These are phyloP conservation scores for Rhipidocladum racemiflorum DNA, from an alignment of 176 grass and related monocot species.

Conservation along the genomic window DNA sequence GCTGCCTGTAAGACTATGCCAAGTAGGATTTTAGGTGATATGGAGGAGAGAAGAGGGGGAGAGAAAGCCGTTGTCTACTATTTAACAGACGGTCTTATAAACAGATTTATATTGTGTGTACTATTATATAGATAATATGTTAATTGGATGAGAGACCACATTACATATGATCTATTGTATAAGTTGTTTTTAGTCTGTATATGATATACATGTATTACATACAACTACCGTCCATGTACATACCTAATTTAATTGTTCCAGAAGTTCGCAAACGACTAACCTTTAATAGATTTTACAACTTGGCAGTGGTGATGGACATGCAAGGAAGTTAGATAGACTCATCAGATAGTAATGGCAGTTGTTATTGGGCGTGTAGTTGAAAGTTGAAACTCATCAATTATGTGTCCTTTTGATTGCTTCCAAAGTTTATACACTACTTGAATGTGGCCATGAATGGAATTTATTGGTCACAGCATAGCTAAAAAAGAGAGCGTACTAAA, in stretches of 20 bases:
- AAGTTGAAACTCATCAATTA: slow-evolving; percentile 31
- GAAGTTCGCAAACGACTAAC: slow-evolving; percentile 11
- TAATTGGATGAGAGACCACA: too few relatives aligned
- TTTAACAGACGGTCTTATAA: too few relatives aligned
- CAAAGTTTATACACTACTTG: slow-evolving; percentile 23
- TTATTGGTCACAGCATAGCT: slow-evolving; percentile 51
- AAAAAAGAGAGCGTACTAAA: slow-evolving; percentile 46
- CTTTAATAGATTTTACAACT: slow-evolving; percentile 17
- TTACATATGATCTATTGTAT: too few relatives aligned
- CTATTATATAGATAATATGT: too few relatives aligned
- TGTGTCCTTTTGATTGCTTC: slow-evolving; percentile 28
- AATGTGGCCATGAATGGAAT: slow-evolving; percentile 71
- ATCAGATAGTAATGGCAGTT: slow-evolving; percentile 30
- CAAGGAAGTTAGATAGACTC: slow-evolving; percentile 12
- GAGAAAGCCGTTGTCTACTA: too few relatives aligned
- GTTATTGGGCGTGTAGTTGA: slow-evolving; percentile 41
- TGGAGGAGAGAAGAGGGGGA: too few relatives aligned
- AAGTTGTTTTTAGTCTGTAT: too few relatives aligned
- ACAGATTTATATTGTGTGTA: too few relatives aligned
- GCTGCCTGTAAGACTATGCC: too few relatives aligned
- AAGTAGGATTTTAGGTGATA: too few relatives aligned
- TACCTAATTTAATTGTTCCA: neutral
- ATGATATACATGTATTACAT: too few relatives aligned
- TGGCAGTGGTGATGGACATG: neutral
- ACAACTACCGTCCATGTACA: too few relatives aligned